These are phyloP conservation scores for Lactarius hatsudake DNA, from an alignment of 768 basidiomycete genomes.

Conservation along the genomic window DNA sequence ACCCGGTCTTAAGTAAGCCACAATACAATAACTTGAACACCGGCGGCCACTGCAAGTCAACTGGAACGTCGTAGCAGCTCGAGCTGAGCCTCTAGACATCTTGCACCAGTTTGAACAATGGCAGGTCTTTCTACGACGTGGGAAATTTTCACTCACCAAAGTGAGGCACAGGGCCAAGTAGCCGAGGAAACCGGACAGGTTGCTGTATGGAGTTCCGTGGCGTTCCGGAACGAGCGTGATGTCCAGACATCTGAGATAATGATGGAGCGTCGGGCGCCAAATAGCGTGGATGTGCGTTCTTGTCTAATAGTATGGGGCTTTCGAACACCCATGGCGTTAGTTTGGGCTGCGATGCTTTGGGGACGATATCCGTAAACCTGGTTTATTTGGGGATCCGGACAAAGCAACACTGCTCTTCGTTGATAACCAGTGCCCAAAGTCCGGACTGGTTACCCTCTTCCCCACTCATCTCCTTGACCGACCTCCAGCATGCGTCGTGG, in stretches of 20 bases:
- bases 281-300: neutral
- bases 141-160: neutral
- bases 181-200: neutral
- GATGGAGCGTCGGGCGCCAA: neutral
- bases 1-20: neutral
- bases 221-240: neutral
- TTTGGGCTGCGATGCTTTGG: neutral
- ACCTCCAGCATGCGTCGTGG: constrained; percentile 13
- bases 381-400: constrained; percentile 6
- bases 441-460: neutral
- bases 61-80: neutral
- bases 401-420: neutral
- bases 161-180: neutral
- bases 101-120: neutral
- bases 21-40: neutral
- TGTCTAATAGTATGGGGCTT: constrained; percentile 3
- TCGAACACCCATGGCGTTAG: constrained; percentile 1
- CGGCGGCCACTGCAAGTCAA: neutral
- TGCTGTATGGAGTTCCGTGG: neutral
- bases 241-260: neutral
- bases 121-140: neutral
- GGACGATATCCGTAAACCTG: neutral
- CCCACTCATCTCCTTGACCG: neutral
- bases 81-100: neutral
- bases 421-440: constrained; percentile 15